Evolutionary conservation across 768 basidiomycete species (phyloP), one percentile per base, ranked within the genome.

Genomic region (Baorangia bicolor): DNA sequence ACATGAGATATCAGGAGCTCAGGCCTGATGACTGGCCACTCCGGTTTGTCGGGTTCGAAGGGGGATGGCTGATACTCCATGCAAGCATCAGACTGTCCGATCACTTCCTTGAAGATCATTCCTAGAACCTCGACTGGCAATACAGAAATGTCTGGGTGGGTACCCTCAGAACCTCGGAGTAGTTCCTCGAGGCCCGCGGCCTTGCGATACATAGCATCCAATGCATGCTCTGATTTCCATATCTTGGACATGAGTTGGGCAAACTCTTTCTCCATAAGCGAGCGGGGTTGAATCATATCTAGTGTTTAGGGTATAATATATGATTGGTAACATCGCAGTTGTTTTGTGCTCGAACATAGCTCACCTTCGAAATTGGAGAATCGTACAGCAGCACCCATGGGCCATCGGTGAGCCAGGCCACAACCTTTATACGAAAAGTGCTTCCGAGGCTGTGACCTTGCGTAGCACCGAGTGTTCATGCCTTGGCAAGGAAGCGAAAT

Each of bases 1-100:
- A 81, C 73, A 38, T 72, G 73, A 42, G 78, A 75, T 34, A 78
- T 50, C 28, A 77, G 56, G 14, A 80, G 55, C 51, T 70, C 69
- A 2, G 69, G 64, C 51, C 66, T 59, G 10, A 39, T 9, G 14
- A 28, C n/a, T n/a, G 58, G 43, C 54, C 59, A 60, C 44, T 56
- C 55, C 4, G 37, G 41, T 43, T 49, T 53, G 38, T 57, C 23
- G 35, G 31, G 37, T 34, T 53, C 51, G 37, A 38, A 28, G 18
- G 42, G 37, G 11, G 51, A 52, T 12, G 55, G n/a, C 9, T 28
- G 53, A 31, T 53, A 51, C 13, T 42, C 53, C 14, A 25, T 28
- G 46, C 9, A 55, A 21, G 33, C 23, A 49, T 34, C 31, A n/a
- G 63, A 39, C 18, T 44, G 56, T 27, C 18, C 46, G 10, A 60